Percentiles rank a stretch among this genome's conserved stretches.
Evolutionary conservation across 805 yeast genomes (phyloP).

Genomic region (Yamadazyma scolyti): DNA sequence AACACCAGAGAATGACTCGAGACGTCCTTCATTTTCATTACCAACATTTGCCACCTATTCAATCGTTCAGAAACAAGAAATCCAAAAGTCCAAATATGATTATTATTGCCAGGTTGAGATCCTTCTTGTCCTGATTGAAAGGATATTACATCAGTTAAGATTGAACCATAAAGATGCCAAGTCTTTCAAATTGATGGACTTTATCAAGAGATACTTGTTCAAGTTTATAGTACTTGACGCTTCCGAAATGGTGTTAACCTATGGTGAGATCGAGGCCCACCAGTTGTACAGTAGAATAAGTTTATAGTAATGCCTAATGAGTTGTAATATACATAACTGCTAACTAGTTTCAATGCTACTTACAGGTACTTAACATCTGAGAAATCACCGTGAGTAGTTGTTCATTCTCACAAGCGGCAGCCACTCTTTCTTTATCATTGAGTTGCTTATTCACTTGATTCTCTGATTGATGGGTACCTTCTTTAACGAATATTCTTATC

Average conservation of each 20-base stretch:
- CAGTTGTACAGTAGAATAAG: constrained; percentile 10
- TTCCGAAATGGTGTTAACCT: constrained; percentile 30
- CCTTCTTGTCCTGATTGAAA: constrained; percentile 11
- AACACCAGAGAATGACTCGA: constrained; percentile 7
- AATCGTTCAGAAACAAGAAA: constrained; percentile 23
- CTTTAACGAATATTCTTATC: constrained; percentile 72
- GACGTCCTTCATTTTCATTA: constrained; percentile 9
- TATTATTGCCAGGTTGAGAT: constrained; percentile 28
- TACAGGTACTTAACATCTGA: constrained; percentile 85
- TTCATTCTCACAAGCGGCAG: constrained; percentile 97
- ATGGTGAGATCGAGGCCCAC: constrained; percentile 21
- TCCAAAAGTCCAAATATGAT: constrained; percentile 28
- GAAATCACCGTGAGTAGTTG: constrained; percentile 87
- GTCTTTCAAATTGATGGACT: constrained; percentile 28
- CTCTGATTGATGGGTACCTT: constrained; percentile 95
- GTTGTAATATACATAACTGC: constrained; percentile 1
- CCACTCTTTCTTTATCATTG: constrained; percentile 95
- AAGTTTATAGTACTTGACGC: constrained; percentile 36
- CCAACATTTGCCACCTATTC: constrained; percentile 9
- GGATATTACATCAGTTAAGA: constrained; percentile 5
- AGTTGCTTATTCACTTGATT: constrained; percentile 93
- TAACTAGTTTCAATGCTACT: constrained; percentile 13
- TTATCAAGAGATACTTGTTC: constrained; percentile 29
- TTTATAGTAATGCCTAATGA: constrained; percentile 3
- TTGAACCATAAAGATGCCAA: constrained; percentile 10